Conservation (phyloP, 306 rosid species). For the Ceratonia siliqua region DNA sequence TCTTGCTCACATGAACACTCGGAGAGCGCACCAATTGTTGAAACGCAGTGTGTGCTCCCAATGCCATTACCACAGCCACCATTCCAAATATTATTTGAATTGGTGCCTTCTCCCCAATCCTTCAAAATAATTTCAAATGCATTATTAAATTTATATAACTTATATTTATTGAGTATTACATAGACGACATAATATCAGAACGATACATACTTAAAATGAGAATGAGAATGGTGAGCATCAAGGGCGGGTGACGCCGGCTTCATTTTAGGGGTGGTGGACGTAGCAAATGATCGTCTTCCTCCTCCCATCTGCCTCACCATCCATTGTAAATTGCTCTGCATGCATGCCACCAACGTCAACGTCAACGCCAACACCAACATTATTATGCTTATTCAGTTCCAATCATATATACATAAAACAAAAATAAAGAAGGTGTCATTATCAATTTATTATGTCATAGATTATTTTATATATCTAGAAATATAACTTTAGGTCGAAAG, state of each 20-base stretch:
- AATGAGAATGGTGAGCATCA: not conserved
- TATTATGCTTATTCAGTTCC: not conserved
- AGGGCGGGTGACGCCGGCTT: conserved; percentile 21
- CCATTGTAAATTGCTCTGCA: conserved; percentile 29
- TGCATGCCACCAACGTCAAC: not conserved
- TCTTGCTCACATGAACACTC: conserved; percentile 40
- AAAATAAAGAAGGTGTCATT: too few relatives aligned
- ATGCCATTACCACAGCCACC: conserved; percentile 12
- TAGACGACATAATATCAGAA: too few relatives aligned
- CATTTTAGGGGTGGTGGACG: conserved; percentile 37
- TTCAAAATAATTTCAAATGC: not conserved
- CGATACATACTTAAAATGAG: conserved; percentile 9
- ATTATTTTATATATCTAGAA: too few relatives aligned
- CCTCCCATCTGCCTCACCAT: conserved; percentile 12
- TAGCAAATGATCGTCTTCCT: conserved; percentile 35
- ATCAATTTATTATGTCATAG: too few relatives aligned
- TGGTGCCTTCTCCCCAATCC: conserved; percentile 38
- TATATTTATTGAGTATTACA: too few relatives aligned
- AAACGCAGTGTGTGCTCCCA: conserved; percentile 37
- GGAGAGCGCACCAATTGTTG: conserved; percentile 45
- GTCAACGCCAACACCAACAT: not conserved
- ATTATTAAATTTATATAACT: too few relatives aligned
- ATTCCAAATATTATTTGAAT: conserved; percentile 36
- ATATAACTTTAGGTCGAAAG: too few relatives aligned
- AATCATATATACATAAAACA: not conserved